Base-by-base conservation (phyloP, 768 basidiomycete species). In the Mrakia blollopis region DNA sequence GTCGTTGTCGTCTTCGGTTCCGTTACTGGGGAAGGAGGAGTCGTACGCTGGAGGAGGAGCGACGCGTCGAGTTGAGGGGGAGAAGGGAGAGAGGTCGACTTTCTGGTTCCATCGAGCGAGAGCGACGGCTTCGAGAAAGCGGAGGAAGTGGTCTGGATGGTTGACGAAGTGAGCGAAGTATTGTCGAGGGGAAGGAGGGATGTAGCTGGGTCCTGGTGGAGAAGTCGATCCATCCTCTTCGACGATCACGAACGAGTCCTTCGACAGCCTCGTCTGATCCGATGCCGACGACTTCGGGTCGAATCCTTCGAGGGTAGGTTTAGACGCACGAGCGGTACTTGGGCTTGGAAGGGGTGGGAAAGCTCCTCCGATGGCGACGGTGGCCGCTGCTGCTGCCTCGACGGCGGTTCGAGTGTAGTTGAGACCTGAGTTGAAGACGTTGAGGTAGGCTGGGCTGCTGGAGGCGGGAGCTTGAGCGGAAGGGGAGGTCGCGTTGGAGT, bases 111-210 rank as follows among this genome's bases (percentile, higher is more conserved):
- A 98, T 11, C 93, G 86, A 35, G 89, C 86, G 57, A 84, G 80
- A 2, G 93, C 92, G 41, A 98, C 91, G 9, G 89, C 89, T 84
- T 98, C 95, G 13, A 99, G 87, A 83, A 98, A 98, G 1, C 88
- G 86, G 57, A 93, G 87, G 79, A 99, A 96, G 75, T 92, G 88
- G 3, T 86, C 86, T 76, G 91, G 89, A 80, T 95, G 92, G 81
- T 96, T 92, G 52, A 97, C 90, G 79, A 97, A 98, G 82, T 97
- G 93, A 0, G 94, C 90, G 81, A 98, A 98, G 83, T 93, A 98
- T 44, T 91, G 85, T 6, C 90, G 86, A 0, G 95, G 94, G 0
- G 93, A 94, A 0, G 93, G 91, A 0, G 81, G 80, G 23, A 71
- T 67, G 69, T 82, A 83, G 9, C 70, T 61, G 7, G 79, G 79